Base-by-base conservation (phyloP, 2,329 filamentous ascomycete species). In the Arthrinium puccinioides region DNA sequence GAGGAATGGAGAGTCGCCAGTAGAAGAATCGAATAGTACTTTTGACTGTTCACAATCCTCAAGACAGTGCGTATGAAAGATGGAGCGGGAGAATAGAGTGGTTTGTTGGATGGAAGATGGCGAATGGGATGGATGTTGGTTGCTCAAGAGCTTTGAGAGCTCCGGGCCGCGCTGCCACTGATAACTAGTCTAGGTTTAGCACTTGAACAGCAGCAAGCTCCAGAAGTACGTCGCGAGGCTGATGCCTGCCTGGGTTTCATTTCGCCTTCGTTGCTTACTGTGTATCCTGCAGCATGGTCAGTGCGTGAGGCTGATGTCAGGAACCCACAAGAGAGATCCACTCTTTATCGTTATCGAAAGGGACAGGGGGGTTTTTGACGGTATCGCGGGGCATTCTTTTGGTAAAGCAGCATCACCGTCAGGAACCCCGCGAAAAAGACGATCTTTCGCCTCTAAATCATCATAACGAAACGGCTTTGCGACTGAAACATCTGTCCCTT, bases 61-160 rank as follows among this genome's bases (percentile, higher is more conserved):
- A n/a, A n/a, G n/a, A n/a, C n/a, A n/a, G n/a, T 27, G 25, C 25
- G 25, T 27, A 14, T 27, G 25, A 11, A 27, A 27, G 25, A 27
- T 14, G 25, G 15, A 13, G 33, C 15, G 18, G 28, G 28, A 15
- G 16, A 16, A 36, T 28, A 15, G 24, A 16, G 24, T 28, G 16
- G 24, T 14, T n/a, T 28, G 24, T 21, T n/a, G 15, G 33, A 28
- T 36, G 33, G 33, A 36, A 36, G 33, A 28, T 4, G 33, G 15
- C 28, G 33, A 25, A 36, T 36, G 33, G 25, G 15, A 26, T 24
- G 20, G 19, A 18, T 36, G 33, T 26, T 28, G 33, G 26, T 20
- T 36, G 33, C 33, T 27, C 33, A 36, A 23, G 24, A 36, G 33
- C 33, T 36, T 26, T 11, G 20, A 33, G 24, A 33, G 31, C 31